These are phyloP conservation scores for Wallacemonas sp. DNA, from an alignment of 208 protist species.

Conservation along the genomic window DNA sequence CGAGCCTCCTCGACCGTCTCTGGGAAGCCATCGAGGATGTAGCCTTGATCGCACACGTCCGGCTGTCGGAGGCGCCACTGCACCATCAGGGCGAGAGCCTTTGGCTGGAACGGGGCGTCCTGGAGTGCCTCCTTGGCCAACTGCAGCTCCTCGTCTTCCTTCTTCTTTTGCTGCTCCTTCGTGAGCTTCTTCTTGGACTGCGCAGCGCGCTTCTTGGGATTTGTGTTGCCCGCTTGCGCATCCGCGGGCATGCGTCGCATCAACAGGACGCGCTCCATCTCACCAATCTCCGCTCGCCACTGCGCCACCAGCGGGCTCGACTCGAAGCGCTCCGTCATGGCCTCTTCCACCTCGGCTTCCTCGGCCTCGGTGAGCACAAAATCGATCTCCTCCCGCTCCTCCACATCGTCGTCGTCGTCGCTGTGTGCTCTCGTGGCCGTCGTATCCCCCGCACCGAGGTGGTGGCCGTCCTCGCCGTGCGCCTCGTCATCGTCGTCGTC, in stretches of 20 bases:
- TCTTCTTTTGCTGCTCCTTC: constrained; percentile 64
- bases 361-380: constrained; percentile 63
- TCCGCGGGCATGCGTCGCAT: constrained; percentile 56
- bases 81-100: constrained; percentile 86
- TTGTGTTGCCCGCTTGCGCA: constrained; percentile 18
- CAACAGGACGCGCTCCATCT: constrained; percentile 86
- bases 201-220: constrained; percentile 60
- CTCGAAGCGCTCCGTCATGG: constrained; percentile 65
- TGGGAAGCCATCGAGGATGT: constrained; percentile 92
- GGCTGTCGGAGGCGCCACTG: constrained; percentile 82
- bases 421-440: background rate
- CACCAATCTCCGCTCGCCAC: constrained; percentile 50
- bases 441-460: constrained; percentile 12
- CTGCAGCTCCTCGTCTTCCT: constrained; percentile 72
- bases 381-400: constrained; percentile 19
- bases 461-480: constrained; percentile 16
- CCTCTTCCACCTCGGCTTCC: constrained; percentile 49
- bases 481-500: constrained; percentile 22
- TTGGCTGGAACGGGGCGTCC: constrained; percentile 79
- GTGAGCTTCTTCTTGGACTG: constrained; percentile 26
- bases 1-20: constrained; percentile 79
- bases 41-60: constrained; percentile 92
- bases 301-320: constrained; percentile 39
- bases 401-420: constrained; percentile 17
- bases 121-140: constrained; percentile 54